These are phyloP conservation scores for Zygoascus hellenicus DNA, from an alignment of 1,139 yeast genomes.

Conservation along the genomic window DNA sequence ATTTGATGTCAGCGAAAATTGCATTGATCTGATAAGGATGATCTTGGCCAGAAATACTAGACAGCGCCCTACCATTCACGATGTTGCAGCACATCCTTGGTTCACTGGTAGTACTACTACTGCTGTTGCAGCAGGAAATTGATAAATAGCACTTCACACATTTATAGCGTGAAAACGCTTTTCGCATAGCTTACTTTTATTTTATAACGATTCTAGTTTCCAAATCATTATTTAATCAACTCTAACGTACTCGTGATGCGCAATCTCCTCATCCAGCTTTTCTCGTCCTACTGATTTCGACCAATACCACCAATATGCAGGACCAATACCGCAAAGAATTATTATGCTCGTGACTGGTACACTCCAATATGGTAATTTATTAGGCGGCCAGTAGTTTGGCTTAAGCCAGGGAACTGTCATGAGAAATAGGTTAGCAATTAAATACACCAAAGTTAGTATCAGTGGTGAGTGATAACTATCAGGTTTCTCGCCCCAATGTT, in stretches of 20 bases:
- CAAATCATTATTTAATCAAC: not conserved
- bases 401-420: constrained; percentile 55
- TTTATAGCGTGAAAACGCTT: too few species aligned
- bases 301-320: constrained; percentile 37
- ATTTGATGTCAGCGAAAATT: constrained; percentile 50
- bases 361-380: constrained; percentile 48
- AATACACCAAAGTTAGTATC: constrained; percentile 36
- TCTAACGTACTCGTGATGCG: not conserved
- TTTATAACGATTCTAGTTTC: not conserved
- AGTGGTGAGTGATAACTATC: constrained; percentile 27
- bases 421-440: constrained; percentile 47
- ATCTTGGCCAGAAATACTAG: constrained; percentile 62
- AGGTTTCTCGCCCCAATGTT: constrained; percentile 45
- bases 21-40: constrained; percentile 50
- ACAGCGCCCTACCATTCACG: constrained; percentile 66
- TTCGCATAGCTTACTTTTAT: not conserved
- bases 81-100: constrained; percentile 68
- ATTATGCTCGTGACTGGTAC: constrained; percentile 52
- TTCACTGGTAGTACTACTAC: constrained; percentile 26
- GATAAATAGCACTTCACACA: not conserved
- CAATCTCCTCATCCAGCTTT: constrained; percentile 16
- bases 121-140: not conserved
- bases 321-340: constrained; percentile 42
- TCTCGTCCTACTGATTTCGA: constrained; percentile 17
- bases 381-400: constrained; percentile 35